A percentile compares a stretch with the other conserved stretches of the same genome.
phyloP scores from a whole-genome alignment of 257 asterid species.

The Echites panduratus region DNA sequence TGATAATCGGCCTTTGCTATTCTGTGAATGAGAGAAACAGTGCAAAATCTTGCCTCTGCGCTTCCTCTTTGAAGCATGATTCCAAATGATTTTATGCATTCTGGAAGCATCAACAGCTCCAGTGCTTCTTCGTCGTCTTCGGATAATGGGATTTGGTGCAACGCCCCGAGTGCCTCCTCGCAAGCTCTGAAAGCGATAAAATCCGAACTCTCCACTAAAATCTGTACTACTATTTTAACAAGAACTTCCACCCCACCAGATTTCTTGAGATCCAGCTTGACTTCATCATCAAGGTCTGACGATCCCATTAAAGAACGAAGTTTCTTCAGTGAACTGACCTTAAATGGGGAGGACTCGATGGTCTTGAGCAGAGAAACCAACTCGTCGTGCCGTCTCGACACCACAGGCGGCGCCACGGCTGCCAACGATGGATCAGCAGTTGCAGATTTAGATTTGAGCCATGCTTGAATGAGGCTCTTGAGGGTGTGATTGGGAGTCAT shows the following conservation, averaged over 20 bases:
- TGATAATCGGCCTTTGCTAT: conserved; percentile 40
- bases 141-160: conserved; percentile 32
- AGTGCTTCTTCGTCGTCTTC: conserved; percentile 35
- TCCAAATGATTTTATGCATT: conserved; percentile 54
- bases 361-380: conserved; percentile 35
- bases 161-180: conserved; percentile 67
- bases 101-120: conserved; percentile 38
- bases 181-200: conserved; percentile 54
- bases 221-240: conserved; percentile 46
- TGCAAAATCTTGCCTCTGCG: conserved; percentile 56
- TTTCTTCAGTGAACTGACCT: conserved; percentile 52
- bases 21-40: conserved; percentile 43
- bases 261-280: conserved; percentile 42
- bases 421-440: too few relatives aligned
- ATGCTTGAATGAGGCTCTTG: conserved; percentile 50
- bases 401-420: conserved; percentile 2
- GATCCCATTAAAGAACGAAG: conserved; percentile 33
- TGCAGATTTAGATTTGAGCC: conserved; percentile 32
- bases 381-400: conserved; percentile 34
- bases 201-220: conserved; percentile 46
- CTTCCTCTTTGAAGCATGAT: conserved; percentile 67
- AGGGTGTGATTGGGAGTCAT: conserved; percentile 82
- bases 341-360: conserved; percentile 66
- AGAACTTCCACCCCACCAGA: conserved; percentile 60
- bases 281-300: conserved; percentile 30